These are phyloP conservation scores for Nicotiana otophora DNA, from an alignment of 257 asterid species.

Conservation along the genomic window DNA sequence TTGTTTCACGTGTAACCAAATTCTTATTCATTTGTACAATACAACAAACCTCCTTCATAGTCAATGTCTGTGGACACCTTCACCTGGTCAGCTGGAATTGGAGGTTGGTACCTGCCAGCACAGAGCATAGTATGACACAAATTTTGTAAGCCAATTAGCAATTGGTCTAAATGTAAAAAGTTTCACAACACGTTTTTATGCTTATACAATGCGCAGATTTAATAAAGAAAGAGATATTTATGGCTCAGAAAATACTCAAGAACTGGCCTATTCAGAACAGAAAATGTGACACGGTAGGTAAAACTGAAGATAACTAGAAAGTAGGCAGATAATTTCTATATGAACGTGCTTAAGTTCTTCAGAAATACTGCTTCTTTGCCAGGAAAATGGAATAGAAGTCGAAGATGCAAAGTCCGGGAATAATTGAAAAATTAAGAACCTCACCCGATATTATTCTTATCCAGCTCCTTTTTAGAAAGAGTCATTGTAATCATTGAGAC, in stretches of 20 bases:
- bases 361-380: too few species aligned
- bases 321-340: too few species aligned
- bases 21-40: not conserved
- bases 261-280: too few species aligned
- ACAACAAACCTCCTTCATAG: constrained; percentile 66
- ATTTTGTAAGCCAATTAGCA: not conserved
- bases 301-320: too few species aligned
- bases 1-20: not conserved
- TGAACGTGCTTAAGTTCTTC: too few species aligned
- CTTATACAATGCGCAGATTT: not conserved
- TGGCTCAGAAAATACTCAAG: too few species aligned
- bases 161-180: too few species aligned
- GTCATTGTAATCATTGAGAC: constrained; percentile 84
- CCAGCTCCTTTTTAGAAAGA: constrained; percentile 74
- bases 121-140: constrained; percentile 3
- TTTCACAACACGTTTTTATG: not conserved
- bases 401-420: too few species aligned
- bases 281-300: too few species aligned
- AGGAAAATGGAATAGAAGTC: too few species aligned
- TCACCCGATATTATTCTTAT: constrained; percentile 59
- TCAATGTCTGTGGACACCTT: constrained; percentile 61
- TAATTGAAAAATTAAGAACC: constrained; percentile 7
- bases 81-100: constrained; percentile 92
- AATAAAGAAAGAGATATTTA: not conserved
- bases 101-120: constrained; percentile 71